Conservation (phyloP, 208 protist species). For the Leptomonas pyrrhocoris region DNA sequence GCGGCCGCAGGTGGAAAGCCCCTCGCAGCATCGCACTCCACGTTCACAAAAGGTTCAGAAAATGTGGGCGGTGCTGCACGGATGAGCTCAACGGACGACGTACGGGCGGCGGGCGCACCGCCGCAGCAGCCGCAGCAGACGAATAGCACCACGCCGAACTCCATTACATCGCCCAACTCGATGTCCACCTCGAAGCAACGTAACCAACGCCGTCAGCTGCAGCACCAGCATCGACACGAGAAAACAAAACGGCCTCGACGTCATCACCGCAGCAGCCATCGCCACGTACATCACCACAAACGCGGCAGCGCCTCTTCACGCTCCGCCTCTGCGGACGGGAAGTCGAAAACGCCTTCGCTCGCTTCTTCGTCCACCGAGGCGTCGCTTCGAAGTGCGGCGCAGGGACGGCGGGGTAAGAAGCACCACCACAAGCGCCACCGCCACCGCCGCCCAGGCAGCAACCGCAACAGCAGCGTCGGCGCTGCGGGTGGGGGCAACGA, state of each 20-base stretch:
- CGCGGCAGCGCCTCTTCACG: neutral
- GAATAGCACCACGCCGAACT: neutral
- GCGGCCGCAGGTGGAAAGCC: neutral
- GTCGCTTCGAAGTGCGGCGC: constrained; percentile 3
- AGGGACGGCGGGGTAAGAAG: neutral
- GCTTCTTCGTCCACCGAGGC: neutral
- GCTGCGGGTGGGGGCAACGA: neutral
- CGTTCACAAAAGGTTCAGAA: neutral
- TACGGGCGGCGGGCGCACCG: neutral
- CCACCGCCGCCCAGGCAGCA: neutral
- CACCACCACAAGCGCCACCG: constrained; percentile 6
- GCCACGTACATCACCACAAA: neutral
- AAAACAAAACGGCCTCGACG: constrained; percentile 3
- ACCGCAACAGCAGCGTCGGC: constrained; percentile 6
- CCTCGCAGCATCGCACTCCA: neutral
- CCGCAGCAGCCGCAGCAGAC: neutral
- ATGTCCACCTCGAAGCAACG: constrained; percentile 9
- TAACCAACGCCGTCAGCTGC: neutral
- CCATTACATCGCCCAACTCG: neutral
- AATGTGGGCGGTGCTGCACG: neutral
- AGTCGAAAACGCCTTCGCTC: neutral
- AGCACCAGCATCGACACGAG: neutral
- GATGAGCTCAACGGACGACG: constrained; percentile 12
- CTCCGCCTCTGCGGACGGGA: neutral
- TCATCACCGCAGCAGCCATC: constrained; percentile 8